These are phyloP conservation scores for Quercus aquifolioides DNA, from an alignment of 306 rosid genomes.

Conservation along the genomic window DNA sequence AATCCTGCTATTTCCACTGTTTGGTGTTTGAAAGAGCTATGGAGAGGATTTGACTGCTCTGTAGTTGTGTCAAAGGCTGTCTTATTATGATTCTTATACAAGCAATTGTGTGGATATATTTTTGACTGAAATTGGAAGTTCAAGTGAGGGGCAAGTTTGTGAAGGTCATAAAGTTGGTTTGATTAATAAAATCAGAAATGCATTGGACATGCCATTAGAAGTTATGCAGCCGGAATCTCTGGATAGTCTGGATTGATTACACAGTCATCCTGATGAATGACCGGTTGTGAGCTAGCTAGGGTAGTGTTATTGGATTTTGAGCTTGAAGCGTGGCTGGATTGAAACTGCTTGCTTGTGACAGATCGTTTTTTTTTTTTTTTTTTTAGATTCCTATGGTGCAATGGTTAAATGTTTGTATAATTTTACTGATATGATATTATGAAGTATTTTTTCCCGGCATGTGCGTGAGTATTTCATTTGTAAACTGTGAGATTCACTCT, in stretches of 20 bases:
- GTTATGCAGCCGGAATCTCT: background rate
- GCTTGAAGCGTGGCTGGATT: background rate
- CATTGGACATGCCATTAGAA: background rate
- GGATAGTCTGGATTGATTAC: background rate
- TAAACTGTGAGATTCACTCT: background rate
- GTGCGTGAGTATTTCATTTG: background rate
- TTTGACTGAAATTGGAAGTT: background rate
- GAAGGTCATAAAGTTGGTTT: background rate
- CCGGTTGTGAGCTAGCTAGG: background rate
- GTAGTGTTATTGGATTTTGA: background rate
- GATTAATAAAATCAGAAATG: too few relatives aligned
- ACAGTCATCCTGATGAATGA: background rate
- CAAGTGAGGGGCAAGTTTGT: background rate
- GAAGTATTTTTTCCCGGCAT: background rate
- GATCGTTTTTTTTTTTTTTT: background rate
- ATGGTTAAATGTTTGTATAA: background rate
- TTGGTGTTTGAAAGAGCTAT: background rate
- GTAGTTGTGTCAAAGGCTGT: too few relatives aligned
- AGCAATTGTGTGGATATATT: background rate
- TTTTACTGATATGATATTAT: background rate
- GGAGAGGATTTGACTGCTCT: background rate
- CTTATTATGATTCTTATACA: too few relatives aligned
- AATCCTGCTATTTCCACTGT: slow-evolving; percentile 2
- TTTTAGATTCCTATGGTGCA: background rate
- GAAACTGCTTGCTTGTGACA: background rate